These are phyloP conservation scores for Endocladia muricata DNA, from an alignment of 31 red algal species.

Conservation along the genomic window DNA sequence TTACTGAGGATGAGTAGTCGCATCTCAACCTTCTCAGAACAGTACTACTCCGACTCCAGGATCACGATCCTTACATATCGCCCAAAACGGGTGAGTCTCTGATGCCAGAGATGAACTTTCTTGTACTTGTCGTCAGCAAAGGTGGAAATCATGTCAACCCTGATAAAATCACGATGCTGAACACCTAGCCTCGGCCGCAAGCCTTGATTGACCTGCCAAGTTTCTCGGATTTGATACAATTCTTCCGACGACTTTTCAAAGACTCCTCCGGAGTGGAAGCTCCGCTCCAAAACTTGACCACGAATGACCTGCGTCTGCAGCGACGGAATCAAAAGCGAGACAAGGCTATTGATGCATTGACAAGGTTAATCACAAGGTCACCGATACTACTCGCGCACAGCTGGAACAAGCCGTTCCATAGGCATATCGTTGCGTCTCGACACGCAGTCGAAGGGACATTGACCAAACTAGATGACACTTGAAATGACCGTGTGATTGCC, in stretches of 20 bases:
- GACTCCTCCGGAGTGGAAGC: not conserved
- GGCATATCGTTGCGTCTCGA: slow-evolving; percentile 6
- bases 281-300: slow-evolving; percentile 18
- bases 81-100: not conserved
- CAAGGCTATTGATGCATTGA: not conserved
- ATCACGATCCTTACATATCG: not conserved
- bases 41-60: not conserved
- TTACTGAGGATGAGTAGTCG: not conserved
- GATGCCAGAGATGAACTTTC: slow-evolving; percentile 3
- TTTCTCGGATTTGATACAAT: slow-evolving; percentile 10
- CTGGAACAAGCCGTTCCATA: slow-evolving; percentile 14
- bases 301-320: not conserved
- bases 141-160: not conserved
- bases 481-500: not conserved
- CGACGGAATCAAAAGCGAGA: slow-evolving; percentile 2
- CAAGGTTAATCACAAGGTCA: not conserved
- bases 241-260: slow-evolving; percentile 15
- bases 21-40: not conserved
- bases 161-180: not conserved
- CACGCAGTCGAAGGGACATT: slow-evolving; percentile 6
- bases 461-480: slow-evolving; percentile 7
- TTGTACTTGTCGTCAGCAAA: not conserved
- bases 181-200: slow-evolving; percentile 12
- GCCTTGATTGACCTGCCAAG: slow-evolving; percentile 26
- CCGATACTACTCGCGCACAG: slow-evolving; percentile 9